Evolutionary conservation across 2,329 filamentous ascomycete species (phyloP), one percentile per base, ranked within the genome.

Genomic region (Zelopaecilomyces penicillatus): DNA sequence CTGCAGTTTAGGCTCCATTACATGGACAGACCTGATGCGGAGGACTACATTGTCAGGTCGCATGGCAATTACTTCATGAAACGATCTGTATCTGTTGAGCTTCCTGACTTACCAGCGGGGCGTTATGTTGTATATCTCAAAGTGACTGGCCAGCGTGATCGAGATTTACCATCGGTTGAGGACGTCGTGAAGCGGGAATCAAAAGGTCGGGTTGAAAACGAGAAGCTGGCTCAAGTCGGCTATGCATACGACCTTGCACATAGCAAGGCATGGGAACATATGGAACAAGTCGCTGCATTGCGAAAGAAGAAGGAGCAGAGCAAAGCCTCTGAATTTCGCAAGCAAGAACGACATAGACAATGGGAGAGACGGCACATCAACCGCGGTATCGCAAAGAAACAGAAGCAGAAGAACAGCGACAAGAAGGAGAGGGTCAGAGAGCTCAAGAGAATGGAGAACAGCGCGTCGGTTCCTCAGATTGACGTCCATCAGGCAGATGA

Each of bases 211-310:
- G 44, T 52, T 1, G 70, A 76, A 49, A 78, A 80, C 40, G 75
- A 78, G 37, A 82, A 81, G 59, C 64, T 82, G 2, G 69, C 74
- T 1, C 72, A 76, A 34, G 73, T 80, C 5, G 78, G 76, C 2
- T 68, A 71, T 34, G 72, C 76, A 0, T 81, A 82, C 47, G 77
- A 82, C 52, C 54, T 80, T 5, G 78, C 78, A 0, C 78, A 82
- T 53, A 73, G 68, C 62, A 80, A 80, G 58, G 76, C 74, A 2
- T 67, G 70, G 40, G 63, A 66, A 1, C 71, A 77, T 30, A 55
- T 76, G 51, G 66, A 75, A 43, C 70, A 72, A 50, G 69, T 75
- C 2, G 62, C 66, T 26, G 69, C 72, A 49, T 67, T 75, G 27
- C 62, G 71, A 27, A 70, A 75, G 56, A 68, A 72, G 53, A 65